phyloP scores from a whole-genome alignment of 805 yeast species.

The Candida jianshihensis region DNA sequence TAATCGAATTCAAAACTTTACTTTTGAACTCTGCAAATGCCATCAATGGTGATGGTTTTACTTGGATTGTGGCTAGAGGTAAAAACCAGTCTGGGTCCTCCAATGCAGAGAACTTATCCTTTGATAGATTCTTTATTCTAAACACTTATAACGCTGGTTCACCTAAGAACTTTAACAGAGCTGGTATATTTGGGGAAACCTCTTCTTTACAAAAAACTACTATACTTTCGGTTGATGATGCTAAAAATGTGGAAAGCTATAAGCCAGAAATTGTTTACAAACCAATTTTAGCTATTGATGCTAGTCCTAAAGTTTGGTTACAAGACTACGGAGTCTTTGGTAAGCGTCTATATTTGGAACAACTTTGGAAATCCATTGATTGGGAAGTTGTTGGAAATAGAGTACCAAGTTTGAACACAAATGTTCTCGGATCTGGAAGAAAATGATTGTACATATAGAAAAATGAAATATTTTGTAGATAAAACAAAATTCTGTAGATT shows the following conservation, averaged over 20 bases:
- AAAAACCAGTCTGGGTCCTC: constrained; percentile 16
- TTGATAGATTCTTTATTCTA: constrained; percentile 52
- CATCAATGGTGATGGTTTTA: constrained; percentile 83
- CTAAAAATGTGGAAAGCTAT: constrained; percentile 24
- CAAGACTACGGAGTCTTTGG: constrained; percentile 77
- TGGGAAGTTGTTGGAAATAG: constrained; percentile 61
- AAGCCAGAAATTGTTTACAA: constrained; percentile 27
- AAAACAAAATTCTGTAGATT: no score
- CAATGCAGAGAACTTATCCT: constrained; percentile 16
- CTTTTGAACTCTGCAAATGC: constrained; percentile 62
- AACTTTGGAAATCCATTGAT: constrained; percentile 62
- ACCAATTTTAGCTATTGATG: constrained; percentile 68
- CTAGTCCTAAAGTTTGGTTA: constrained; percentile 62
- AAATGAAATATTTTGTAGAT: not conserved
- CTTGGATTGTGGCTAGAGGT: constrained; percentile 73
- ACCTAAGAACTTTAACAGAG: constrained; percentile 59
- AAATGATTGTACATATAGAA: not conserved
- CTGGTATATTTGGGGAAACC: constrained; percentile 28
- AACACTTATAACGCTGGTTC: constrained; percentile 90
- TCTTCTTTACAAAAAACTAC: constrained; percentile 10
- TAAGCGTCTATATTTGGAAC: constrained; percentile 53
- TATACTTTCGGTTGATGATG: constrained; percentile 28
- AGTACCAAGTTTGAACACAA: constrained; percentile 17
- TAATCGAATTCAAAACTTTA: constrained; percentile 67
- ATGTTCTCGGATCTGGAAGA: no score